Conservation (phyloP, 371 early-diverging fungal genomes). For the Mortierella polycephala region DNA sequence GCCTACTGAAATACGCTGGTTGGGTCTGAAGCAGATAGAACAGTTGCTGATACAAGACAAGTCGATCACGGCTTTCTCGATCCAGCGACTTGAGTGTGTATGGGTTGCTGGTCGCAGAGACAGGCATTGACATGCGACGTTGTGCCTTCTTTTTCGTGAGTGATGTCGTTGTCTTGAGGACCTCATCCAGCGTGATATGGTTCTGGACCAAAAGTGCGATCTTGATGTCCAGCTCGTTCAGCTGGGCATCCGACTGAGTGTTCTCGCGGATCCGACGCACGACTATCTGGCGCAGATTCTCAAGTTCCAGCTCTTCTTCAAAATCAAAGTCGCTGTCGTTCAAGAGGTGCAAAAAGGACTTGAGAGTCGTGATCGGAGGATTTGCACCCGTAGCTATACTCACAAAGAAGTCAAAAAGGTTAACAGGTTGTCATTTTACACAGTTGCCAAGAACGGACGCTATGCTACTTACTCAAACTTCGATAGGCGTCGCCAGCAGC, state of each 20-base stretch:
- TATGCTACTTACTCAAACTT: slow-evolving; percentile 71
- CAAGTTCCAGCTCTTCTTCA: slow-evolving; percentile 91
- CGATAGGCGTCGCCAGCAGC: slow-evolving; percentile 83
- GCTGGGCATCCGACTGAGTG: slow-evolving; percentile 79
- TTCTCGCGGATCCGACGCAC: slow-evolving; percentile 93
- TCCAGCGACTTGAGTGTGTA: slow-evolving; percentile 79
- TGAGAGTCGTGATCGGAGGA: slow-evolving; percentile 83
- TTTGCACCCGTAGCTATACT: slow-evolving; percentile 72
- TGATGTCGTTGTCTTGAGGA: slow-evolving; percentile 71
- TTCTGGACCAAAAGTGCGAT: slow-evolving; percentile 97
- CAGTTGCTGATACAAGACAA: slow-evolving; percentile 90
- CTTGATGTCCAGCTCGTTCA: slow-evolving; percentile 94
- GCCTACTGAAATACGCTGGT: slow-evolving; percentile 87
- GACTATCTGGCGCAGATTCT: slow-evolving; percentile 85
- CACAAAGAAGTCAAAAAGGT: background rate
- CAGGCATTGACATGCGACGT: slow-evolving; percentile 60
- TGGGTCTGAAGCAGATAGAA: slow-evolving; percentile 97
- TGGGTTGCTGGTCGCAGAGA: slow-evolving; percentile 48
- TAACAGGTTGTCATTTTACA: no score
- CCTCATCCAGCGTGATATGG: slow-evolving; percentile 94
- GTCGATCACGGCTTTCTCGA: slow-evolving; percentile 79
- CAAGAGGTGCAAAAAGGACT: slow-evolving; percentile 89
- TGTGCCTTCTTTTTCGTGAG: slow-evolving; percentile 66
- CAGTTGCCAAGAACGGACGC: no score
- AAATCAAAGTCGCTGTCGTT: slow-evolving; percentile 93